These are phyloP conservation scores for Porodaedalea pini DNA, from an alignment of 1,284 basidiomycete genomes.

Conservation along the genomic window DNA sequence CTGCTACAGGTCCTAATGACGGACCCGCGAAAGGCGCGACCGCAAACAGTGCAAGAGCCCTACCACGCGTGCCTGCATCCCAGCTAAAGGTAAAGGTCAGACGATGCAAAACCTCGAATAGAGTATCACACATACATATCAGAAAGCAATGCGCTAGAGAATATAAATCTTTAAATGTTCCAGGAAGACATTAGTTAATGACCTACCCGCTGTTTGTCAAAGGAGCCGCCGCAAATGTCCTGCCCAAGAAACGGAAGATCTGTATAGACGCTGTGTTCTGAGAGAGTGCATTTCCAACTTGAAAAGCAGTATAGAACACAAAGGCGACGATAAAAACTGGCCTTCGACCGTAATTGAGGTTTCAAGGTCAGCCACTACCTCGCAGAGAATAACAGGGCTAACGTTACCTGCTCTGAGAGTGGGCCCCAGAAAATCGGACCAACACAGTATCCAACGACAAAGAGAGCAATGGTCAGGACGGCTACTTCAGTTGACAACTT, in stretches of 20 bases:
- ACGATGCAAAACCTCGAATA: conserved; percentile 34
- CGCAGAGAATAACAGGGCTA: neutral
- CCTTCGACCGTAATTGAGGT: conserved; percentile 30
- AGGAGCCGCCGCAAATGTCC: conserved; percentile 51
- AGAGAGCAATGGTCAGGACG: conserved; percentile 38
- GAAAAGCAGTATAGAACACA: conserved; percentile 45
- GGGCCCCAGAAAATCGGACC: conserved; percentile 50
- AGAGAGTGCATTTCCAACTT: conserved; percentile 60
- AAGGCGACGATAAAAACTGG: conserved; percentile 49
- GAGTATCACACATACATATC: conserved; percentile 28
- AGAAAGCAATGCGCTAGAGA: conserved; percentile 40
- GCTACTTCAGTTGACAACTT: conserved; percentile 50
- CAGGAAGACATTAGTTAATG: neutral
- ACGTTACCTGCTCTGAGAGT: conserved; percentile 40
- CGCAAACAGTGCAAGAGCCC: conserved; percentile 50
- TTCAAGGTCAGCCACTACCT: neutral
- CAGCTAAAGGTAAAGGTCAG: conserved; percentile 32
- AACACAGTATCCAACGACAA: conserved; percentile 44
- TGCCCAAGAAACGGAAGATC: conserved; percentile 68
- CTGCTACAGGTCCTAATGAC: conserved; percentile 43
- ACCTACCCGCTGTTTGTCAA: conserved; percentile 49
- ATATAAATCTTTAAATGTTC: neutral
- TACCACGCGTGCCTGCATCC: conserved; percentile 49
- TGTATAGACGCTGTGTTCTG: conserved; percentile 59
- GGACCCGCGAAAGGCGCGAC: conserved; percentile 50